Base-by-base conservation (phyloP, 768 basidiomycete species). In the Lanmaoa rubissima region DNA sequence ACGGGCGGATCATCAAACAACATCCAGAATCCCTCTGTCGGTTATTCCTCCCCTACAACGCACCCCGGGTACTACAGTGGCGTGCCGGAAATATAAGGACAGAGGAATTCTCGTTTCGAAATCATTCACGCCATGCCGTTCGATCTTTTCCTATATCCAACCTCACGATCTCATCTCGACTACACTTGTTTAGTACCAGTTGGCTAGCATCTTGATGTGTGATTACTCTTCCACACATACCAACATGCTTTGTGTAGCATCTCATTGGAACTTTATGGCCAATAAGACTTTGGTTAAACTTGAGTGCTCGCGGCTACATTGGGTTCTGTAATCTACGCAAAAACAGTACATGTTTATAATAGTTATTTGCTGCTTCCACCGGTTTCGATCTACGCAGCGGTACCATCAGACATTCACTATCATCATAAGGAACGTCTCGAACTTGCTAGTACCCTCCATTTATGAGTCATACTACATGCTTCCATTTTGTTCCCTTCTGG, bases 1-100 rank as follows among this genome's bases (percentile, higher is more conserved):
- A 41, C 41, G 14, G 61, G 50, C 12, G 48, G 19, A 28, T 51
- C 58, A 3, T 57, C 57, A 4, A 50, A 39, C 13, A 61, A 60
- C 10, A 11, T 52, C 36, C 58, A 53, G n/a, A 46, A 32, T 16
- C n/a, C 54, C 24, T 17, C 45, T 19, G 11, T 59, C 31, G 53
- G 48, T n/a, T 60, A 70, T 24, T 53, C 70, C 39, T 24, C 31
- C 1, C 19, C 61, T 31, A 42, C 52, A 5, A 5, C 42, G 1
- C 66, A 48, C 12, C 52, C 69, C 1, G 50, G 58, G 32, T 51
- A 61, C 26, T 72, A 73, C 40, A 65, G 43, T 38, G 68, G 72
- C 3, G 41, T 34, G 17, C 70, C 70, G 6, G 70, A 73, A 41
- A 28, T 72, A 19, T 72, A 40, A 61, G 34, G 32, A 9, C 24